phyloP scores from a whole-genome alignment of 495 filamentous ascomycete species.

The Penicillium odoratum region DNA sequence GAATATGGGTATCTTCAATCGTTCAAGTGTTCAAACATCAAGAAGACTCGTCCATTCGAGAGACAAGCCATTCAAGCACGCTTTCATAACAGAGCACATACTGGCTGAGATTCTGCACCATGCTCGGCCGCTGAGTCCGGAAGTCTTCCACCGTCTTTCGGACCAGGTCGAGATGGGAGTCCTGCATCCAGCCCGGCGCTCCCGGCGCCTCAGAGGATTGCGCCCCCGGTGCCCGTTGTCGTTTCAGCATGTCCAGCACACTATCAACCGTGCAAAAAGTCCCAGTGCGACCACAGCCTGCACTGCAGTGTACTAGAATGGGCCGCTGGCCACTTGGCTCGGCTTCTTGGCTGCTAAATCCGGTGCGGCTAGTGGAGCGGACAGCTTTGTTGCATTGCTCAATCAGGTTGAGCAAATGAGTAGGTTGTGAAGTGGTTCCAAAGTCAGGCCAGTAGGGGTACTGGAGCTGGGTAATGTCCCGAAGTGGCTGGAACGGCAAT shows the following conservation, averaged over 20 bases:
- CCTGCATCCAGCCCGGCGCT: conserved; percentile 32
- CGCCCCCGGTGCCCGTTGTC: conserved; percentile 53
- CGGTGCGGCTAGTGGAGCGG: conserved; percentile 34
- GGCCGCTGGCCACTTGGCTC: conserved; percentile 61
- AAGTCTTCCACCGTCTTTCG: conserved; percentile 88
- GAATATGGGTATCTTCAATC: conserved; percentile 16
- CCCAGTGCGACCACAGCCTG: conserved; percentile 92
- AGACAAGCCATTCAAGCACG: conserved; percentile 80
- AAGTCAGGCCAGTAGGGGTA: conserved; percentile 97
- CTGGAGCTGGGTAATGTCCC: conserved; percentile 93
- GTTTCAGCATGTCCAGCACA: conserved; percentile 89
- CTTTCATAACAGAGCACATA: conserved; percentile 97
- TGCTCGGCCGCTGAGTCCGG: conserved; percentile 81
- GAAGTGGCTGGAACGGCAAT: conserved; percentile 80
- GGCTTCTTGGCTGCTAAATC: conserved; percentile 46
- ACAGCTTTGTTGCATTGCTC: conserved; percentile 72
- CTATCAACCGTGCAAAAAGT: conserved; percentile 96
- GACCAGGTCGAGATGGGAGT: conserved; percentile 72
- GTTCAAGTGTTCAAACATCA: conserved; percentile 4
- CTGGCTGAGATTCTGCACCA: conserved; percentile 95
- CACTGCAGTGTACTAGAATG: conserved; percentile 91
- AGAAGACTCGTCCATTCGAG: conserved; percentile 36
- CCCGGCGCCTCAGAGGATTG: conserved; percentile 2
- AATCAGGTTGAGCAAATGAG: conserved; percentile 80
- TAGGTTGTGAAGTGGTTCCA: conserved; percentile 85